Conservation (phyloP, 2,329 filamentous ascomycete species). For the Sporothrix phasma region DNA sequence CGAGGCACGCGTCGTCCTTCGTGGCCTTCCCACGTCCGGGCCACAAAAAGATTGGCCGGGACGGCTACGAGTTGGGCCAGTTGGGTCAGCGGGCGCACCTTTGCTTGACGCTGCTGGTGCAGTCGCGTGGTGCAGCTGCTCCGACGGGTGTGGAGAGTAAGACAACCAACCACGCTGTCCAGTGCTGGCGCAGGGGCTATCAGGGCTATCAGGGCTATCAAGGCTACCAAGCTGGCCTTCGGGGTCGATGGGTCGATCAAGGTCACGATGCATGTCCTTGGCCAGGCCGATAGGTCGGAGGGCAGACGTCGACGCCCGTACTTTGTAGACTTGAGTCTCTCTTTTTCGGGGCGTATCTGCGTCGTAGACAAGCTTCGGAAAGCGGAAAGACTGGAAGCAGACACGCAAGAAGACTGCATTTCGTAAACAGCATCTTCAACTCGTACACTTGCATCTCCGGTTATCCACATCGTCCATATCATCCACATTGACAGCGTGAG, state of each 20-base stretch:
- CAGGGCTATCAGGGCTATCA: not conserved
- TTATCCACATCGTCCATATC: no score
- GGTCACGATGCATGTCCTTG: not conserved
- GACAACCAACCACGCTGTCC: not conserved
- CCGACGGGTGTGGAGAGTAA: not conserved
- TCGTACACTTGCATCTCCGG: no score
- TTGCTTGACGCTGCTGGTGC: not conserved
- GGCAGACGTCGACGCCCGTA: not conserved
- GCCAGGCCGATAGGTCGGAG: not conserved
- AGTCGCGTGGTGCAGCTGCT: not conserved
- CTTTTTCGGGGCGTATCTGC: no score
- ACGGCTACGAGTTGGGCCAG: not conserved
- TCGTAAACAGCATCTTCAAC: not conserved
- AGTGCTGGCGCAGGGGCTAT: not conserved
- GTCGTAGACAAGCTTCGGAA: no score
- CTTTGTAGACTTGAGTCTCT: not conserved
- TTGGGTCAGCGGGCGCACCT: not conserved
- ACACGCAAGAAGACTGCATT: not conserved
- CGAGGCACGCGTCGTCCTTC: not conserved
- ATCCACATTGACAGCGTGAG: not conserved
- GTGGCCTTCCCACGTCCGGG: not conserved
- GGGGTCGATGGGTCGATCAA: no score
- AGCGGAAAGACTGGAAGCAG: no score
- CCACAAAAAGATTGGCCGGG: not conserved
- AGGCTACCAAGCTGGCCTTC: not conserved